Evolutionary conservation across 2,329 filamentous ascomycete species (phyloP).

Genomic region (Ilyonectria robusta): DNA sequence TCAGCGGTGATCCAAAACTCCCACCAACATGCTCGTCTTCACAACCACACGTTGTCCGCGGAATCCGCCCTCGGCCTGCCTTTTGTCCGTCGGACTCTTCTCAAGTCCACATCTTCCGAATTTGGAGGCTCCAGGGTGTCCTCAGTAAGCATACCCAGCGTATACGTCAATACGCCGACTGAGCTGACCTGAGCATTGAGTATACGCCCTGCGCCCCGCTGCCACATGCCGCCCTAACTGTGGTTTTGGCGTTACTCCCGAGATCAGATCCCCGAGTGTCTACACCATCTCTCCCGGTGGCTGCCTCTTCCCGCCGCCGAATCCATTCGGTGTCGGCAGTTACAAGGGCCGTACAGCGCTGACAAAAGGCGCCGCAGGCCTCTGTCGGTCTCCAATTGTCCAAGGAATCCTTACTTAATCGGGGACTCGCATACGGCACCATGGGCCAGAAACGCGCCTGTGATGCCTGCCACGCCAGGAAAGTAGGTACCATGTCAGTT

Average conservation of each 20-base stretch:
- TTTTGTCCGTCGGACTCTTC: conserved; percentile 6
- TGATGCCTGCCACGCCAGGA: conserved; percentile 24
- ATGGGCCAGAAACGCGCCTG: conserved; percentile 10
- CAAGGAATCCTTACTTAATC: conserved; percentile 1
- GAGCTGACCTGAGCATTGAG: background rate
- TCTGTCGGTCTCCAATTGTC: background rate
- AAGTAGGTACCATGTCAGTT: conserved; percentile 7
- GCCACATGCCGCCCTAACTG: background rate
- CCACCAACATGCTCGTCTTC: background rate
- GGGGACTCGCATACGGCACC: background rate
- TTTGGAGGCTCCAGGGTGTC: background rate
- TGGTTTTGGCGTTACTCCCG: background rate
- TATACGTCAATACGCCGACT: background rate
- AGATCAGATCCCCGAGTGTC: background rate
- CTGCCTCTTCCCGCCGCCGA: background rate
- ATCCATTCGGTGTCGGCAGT: background rate
- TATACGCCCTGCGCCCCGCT: background rate
- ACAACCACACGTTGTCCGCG: conserved; percentile 4
- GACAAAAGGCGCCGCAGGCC: background rate
- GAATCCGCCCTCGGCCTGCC: conserved; percentile 12
- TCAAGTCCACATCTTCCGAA: conserved; percentile 14
- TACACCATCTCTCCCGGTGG: background rate
- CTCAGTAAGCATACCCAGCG: background rate
- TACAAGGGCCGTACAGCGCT: background rate
- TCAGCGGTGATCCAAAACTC: conserved; percentile 13